These are phyloP conservation scores for Talaromyces sp. DNA, from an alignment of 2,329 filamentous ascomycete genomes.

Conservation along the genomic window DNA sequence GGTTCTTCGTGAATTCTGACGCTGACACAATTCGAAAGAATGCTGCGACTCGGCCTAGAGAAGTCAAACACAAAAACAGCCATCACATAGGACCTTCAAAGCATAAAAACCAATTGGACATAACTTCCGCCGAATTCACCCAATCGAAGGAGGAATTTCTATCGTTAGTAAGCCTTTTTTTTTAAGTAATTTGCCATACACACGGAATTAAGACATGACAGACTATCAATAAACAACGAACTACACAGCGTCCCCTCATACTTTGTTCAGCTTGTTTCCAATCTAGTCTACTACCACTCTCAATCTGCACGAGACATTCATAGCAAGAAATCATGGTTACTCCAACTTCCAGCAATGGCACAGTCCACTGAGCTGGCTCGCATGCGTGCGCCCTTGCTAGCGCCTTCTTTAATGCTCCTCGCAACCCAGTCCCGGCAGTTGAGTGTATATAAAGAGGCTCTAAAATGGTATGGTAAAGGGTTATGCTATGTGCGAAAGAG, in stretches of 20 bases:
- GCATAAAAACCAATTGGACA: background rate
- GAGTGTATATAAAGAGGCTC: slow-evolving; percentile 1
- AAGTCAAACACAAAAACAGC: background rate
- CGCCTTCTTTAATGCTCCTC: slow-evolving; percentile 5
- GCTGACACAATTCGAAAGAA: background rate
- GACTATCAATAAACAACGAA: background rate
- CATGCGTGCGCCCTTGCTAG: slow-evolving; percentile 5
- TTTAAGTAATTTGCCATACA: background rate
- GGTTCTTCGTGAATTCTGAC: slow-evolving; percentile 4
- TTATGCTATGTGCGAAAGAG: slow-evolving; percentile 4
- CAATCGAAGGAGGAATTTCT: background rate
- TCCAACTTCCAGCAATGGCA: background rate
- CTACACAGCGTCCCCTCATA: slow-evolving; percentile 1
- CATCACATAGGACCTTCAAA: background rate
- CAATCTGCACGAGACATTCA: background rate
- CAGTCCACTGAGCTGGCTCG: background rate
- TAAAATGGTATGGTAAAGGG: slow-evolving; percentile 7
- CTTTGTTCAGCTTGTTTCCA: slow-evolving; percentile 6
- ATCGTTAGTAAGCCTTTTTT: background rate
- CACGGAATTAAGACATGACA: background rate
- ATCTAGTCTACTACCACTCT: slow-evolving; percentile 5
- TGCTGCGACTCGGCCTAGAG: background rate
- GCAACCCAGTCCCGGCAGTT: slow-evolving; percentile 2
- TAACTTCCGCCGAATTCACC: background rate
- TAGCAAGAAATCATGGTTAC: slow-evolving; percentile 1